A percentile compares a stretch with the other conserved stretches of the same genome.
Evolutionary conservation across 495 filamentous ascomycete species (phyloP).

Genomic region (Corynascus novoguineensis): DNA sequence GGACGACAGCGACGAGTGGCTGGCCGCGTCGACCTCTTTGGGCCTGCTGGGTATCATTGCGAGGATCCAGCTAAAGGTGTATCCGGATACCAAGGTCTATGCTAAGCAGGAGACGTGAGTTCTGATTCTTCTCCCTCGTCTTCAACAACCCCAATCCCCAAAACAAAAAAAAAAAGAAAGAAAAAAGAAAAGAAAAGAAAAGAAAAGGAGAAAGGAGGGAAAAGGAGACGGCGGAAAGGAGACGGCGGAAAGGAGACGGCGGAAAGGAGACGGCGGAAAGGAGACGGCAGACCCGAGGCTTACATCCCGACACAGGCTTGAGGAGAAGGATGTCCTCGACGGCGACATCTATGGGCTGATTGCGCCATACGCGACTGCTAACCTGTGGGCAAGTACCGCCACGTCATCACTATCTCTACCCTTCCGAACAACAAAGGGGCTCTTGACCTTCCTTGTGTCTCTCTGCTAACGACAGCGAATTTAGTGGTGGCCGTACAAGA

Average conservation of each 20-base stretch:
- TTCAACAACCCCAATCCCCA: too few relatives aligned
- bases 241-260: too few relatives aligned
- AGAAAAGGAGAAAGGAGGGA: too few relatives aligned
- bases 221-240: too few relatives aligned
- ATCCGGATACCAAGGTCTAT: conserved; percentile 45
- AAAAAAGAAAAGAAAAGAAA: too few relatives aligned
- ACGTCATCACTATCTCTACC: not conserved
- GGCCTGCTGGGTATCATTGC: conserved; percentile 44
- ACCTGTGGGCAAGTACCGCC: conserved; percentile 37
- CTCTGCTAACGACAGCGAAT: not conserved
- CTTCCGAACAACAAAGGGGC: not conserved
- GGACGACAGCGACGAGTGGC: conserved; percentile 42
- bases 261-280: too few relatives aligned
- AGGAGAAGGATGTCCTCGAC: conserved; percentile 42
- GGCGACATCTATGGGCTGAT: conserved; percentile 46
- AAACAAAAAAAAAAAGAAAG: too few relatives aligned
- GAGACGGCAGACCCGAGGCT: not conserved
- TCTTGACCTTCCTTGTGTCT: too few relatives aligned
- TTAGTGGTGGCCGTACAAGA: conserved; percentile 48
- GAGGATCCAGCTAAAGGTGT: conserved; percentile 43
- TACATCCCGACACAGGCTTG: too few relatives aligned
- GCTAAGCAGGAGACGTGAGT: conserved; percentile 45
- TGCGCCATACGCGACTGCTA: conserved; percentile 46
- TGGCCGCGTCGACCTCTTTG: conserved; percentile 45
- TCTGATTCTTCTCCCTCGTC: not conserved